A percentile compares a stretch with the other conserved stretches of the same genome.
Evolutionary conservation across 768 basidiomycete genomes (phyloP).

Genomic region (Termitomyces sp.): DNA sequence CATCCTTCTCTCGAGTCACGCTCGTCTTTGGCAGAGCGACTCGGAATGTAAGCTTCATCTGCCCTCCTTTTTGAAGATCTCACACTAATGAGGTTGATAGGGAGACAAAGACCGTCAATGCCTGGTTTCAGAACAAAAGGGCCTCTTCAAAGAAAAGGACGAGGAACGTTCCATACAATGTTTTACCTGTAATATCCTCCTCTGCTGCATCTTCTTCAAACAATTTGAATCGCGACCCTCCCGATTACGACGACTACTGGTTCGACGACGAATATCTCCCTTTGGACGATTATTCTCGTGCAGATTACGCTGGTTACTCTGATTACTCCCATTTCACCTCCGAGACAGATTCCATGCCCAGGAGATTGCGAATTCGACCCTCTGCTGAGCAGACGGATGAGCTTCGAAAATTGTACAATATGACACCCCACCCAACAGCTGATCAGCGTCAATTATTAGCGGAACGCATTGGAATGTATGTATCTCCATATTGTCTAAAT

Average conservation of each 20-base stretch:
- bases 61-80: conserved; percentile 1
- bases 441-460: conserved; percentile 65
- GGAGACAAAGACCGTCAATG: conserved; percentile 82
- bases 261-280: conserved; percentile 38
- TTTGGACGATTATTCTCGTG: conserved; percentile 27
- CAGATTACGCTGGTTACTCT: conserved; percentile 39
- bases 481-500: conserved; percentile 22
- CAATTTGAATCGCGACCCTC: conserved; percentile 20
- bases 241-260: conserved; percentile 37
- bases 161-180: conserved; percentile 26
- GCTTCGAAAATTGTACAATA: conserved; percentile 58
- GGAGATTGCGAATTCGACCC: conserved; percentile 60
- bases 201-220: conserved; percentile 27
- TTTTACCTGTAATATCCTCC: conserved; percentile 25
- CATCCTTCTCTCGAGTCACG: conserved; percentile 70
- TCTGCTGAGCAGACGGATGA: conserved; percentile 62
- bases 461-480: conserved; percentile 71
- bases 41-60: conserved; percentile 62
- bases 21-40: conserved; percentile 58
- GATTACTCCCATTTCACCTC: conserved; percentile 46
- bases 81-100: conserved; percentile 27
- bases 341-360: conserved; percentile 46
- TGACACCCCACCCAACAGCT: conserved; percentile 60
- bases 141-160: conserved; percentile 75
- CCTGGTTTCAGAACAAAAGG: conserved; percentile 86